Conservation (phyloP, 1,139 yeast genomes). For the Komagataea norvegica region DNA sequence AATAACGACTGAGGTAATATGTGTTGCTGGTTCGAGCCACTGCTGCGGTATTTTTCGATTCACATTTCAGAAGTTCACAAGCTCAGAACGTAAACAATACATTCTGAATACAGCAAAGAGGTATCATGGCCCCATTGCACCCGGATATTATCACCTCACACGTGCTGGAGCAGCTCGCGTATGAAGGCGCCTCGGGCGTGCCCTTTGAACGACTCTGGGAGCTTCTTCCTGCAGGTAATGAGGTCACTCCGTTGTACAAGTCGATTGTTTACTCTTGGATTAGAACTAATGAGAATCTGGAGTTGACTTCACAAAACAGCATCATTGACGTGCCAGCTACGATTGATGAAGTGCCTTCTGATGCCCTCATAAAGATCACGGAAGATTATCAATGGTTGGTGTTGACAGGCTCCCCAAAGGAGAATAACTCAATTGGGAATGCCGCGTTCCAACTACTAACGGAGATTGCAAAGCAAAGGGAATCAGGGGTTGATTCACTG, state of each 20-base stretch:
- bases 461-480: constrained; percentile 50
- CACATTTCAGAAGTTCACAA: not conserved
- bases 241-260: constrained; percentile 28
- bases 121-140: constrained; percentile 1
- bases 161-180: constrained; percentile 29
- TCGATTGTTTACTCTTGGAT: constrained; percentile 34
- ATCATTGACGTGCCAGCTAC: constrained; percentile 7
- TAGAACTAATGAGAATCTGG: constrained; percentile 20
- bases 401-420: constrained; percentile 38
- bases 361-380: constrained; percentile 28
- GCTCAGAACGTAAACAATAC: constrained; percentile 2
- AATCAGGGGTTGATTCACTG: constrained; percentile 53
- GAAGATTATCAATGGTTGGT: constrained; percentile 38
- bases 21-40: constrained; percentile 8
- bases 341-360: constrained; percentile 11
- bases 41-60: not conserved
- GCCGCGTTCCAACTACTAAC: constrained; percentile 40
- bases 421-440: constrained; percentile 38
- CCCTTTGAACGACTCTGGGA: constrained; percentile 30
- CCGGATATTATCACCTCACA: constrained; percentile 31
- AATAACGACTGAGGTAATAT: too few species aligned
- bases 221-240: constrained; percentile 19
- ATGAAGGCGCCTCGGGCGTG: constrained; percentile 30
- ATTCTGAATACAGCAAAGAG: not conserved
- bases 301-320: constrained; percentile 8